Evolutionary conservation across 805 yeast genomes (phyloP).

Genomic region (Candida silvicultrix): DNA sequence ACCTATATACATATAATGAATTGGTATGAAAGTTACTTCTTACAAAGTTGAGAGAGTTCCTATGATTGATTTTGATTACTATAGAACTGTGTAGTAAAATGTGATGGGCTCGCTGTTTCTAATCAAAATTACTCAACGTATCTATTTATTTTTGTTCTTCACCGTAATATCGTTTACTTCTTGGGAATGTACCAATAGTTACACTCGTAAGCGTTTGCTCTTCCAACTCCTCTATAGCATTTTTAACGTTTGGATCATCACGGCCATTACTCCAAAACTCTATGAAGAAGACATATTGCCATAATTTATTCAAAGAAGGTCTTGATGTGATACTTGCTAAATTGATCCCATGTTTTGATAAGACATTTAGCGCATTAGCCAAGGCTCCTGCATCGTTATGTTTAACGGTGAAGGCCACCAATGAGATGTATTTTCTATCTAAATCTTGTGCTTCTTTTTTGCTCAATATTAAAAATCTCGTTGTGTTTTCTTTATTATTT

Average conservation of each 20-base stretch:
- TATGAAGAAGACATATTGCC: slow-evolving; percentile 81
- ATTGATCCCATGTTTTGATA: slow-evolving; percentile 52
- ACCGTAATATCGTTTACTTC: slow-evolving; percentile 34
- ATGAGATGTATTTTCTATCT: slow-evolving; percentile 30
- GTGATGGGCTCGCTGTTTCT: no score
- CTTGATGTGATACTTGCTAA: slow-evolving; percentile 71
- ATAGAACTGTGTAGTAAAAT: no score
- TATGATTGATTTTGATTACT: neutral
- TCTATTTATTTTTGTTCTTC: slow-evolving; percentile 3
- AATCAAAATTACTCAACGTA: neutral
- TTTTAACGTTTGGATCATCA: slow-evolving; percentile 23
- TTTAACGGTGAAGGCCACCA: slow-evolving; percentile 60
- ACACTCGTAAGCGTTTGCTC: slow-evolving; percentile 42
- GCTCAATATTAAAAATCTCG: slow-evolving; percentile 74
- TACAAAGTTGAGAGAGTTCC: neutral
- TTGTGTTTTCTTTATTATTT: slow-evolving; percentile 71
- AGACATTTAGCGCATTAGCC: slow-evolving; percentile 53
- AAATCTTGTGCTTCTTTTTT: slow-evolving; percentile 18
- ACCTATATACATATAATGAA: neutral
- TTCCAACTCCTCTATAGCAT: slow-evolving; percentile 37
- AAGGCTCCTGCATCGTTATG: slow-evolving; percentile 71
- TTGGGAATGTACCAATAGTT: slow-evolving; percentile 52
- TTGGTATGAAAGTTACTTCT: neutral
- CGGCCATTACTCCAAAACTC: slow-evolving; percentile 49
- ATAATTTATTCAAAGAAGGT: slow-evolving; percentile 58